A percentile compares a stretch with the other conserved stretches of the same genome.
phyloP scores from a whole-genome alignment of 129 eudicot species.

The Tagetes erecta region DNA sequence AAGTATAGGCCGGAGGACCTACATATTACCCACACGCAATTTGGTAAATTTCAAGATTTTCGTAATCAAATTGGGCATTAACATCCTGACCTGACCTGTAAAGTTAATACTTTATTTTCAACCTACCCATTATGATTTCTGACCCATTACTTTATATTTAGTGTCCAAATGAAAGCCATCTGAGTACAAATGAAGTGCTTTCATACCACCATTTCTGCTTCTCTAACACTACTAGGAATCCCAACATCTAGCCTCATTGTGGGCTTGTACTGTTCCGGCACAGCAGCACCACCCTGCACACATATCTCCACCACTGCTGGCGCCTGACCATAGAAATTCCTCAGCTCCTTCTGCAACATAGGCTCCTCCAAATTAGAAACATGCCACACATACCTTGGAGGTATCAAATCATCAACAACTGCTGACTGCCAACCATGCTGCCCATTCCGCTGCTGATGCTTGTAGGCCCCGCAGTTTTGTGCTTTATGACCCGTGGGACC shows the following conservation, averaged over 20 bases:
- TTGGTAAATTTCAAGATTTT: too few relatives aligned
- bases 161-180: too few relatives aligned
- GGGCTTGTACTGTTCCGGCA: constrained; percentile 82
- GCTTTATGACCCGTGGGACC: constrained; percentile 95
- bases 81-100: too few relatives aligned
- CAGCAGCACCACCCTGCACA: constrained; percentile 86
- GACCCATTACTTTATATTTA: too few relatives aligned
- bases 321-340: constrained; percentile 96
- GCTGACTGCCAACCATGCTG: constrained; percentile 99
- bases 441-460: constrained; percentile 98
- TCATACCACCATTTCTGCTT: constrained; percentile 95
- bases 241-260: constrained; percentile 98
- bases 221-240: constrained; percentile 68
- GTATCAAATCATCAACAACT: constrained; percentile 81
- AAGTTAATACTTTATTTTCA: too few relatives aligned
- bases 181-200: too few relatives aligned
- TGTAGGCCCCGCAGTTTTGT: constrained; percentile 90
- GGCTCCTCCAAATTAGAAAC: constrained; percentile 76
- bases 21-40: too few relatives aligned
- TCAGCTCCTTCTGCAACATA: constrained; percentile 61
- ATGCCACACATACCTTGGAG: constrained; percentile 96
- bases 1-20: too few relatives aligned
- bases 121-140: too few relatives aligned
- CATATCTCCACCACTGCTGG: constrained; percentile 93
- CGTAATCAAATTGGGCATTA: too few relatives aligned